These are phyloP conservation scores for Schwanniomyces yamadae DNA, from an alignment of 805 yeast species.

Conservation along the genomic window DNA sequence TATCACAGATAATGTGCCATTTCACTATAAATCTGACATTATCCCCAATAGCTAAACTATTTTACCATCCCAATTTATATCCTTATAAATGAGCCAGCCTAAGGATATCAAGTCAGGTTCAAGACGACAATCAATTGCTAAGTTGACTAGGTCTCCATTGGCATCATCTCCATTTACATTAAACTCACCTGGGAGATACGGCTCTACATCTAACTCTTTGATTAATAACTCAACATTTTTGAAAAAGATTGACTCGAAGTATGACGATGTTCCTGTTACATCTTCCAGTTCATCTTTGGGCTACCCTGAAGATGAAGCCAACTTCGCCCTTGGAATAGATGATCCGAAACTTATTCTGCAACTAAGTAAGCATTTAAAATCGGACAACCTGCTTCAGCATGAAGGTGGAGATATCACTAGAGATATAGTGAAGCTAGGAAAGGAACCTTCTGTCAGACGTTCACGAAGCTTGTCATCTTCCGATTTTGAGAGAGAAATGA, in stretches of 20 bases:
- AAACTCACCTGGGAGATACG: slow-evolving; percentile 17
- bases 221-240: slow-evolving; percentile 20
- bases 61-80: too few relatives aligned
- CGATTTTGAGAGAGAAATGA: slow-evolving; percentile 18
- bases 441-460: slow-evolving; percentile 14
- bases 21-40: too few relatives aligned
- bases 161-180: slow-evolving; percentile 22
- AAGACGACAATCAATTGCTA: slow-evolving; percentile 31
- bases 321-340: slow-evolving; percentile 19
- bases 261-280: slow-evolving; percentile 7
- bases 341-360: slow-evolving; percentile 33
- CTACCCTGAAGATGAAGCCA: slow-evolving; percentile 17
- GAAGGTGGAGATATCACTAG: slow-evolving; percentile 56
- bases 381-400: slow-evolving; percentile 29
- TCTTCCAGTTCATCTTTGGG: slow-evolving; percentile 1
- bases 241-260: slow-evolving; percentile 10
- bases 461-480: slow-evolving; percentile 25
- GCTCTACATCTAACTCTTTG: slow-evolving; percentile 8
- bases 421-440: slow-evolving; percentile 38
- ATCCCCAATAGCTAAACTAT: too few relatives aligned
- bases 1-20: too few relatives aligned
- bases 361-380: slow-evolving; percentile 38
- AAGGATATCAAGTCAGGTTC: slow-evolving; percentile 12
- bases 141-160: slow-evolving; percentile 29
- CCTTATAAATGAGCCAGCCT: slow-evolving; percentile 13